A percentile compares a stretch with the other conserved stretches of the same genome.
phyloP scores from a whole-genome alignment of 148 eudicot genomes.

The Silene uniflora region DNA sequence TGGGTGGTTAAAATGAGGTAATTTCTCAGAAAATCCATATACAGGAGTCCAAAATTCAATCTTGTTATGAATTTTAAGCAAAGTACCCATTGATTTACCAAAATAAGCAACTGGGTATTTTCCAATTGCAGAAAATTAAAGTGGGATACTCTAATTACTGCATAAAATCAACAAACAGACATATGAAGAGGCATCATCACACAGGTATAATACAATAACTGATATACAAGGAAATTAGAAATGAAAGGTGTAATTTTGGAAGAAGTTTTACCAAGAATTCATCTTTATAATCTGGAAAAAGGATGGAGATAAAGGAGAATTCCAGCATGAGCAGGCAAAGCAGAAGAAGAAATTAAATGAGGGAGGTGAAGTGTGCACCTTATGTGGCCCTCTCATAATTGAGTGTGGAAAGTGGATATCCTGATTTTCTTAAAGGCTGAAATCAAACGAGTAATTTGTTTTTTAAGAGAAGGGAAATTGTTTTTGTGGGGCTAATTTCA shows the following conservation, averaged over 20 bases:
- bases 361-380: slow-evolving; percentile 6
- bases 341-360: slow-evolving; percentile 6
- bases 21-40: slow-evolving; percentile 56
- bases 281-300: not conserved
- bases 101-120: slow-evolving; percentile 32
- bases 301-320: slow-evolving; percentile 8
- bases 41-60: slow-evolving; percentile 65
- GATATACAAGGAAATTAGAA: not conserved
- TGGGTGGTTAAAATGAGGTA: slow-evolving; percentile 31
- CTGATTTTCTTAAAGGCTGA: not conserved
- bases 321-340: slow-evolving; percentile 18
- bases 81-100: slow-evolving; percentile 54
- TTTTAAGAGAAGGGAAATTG: not conserved
- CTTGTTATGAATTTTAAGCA: slow-evolving; percentile 69
- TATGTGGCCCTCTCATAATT: slow-evolving; percentile 19
- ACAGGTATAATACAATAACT: not conserved
- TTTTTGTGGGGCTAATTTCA: not conserved
- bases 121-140: slow-evolving; percentile 24
- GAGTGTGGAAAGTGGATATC: slow-evolving; percentile 12
- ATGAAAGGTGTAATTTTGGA: slow-evolving; percentile 9
- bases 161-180: slow-evolving; percentile 9
- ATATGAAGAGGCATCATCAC: slow-evolving; percentile 5
- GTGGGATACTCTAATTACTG: slow-evolving; percentile 7
- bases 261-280: slow-evolving; percentile 15
- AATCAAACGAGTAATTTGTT: not conserved